Base-by-base conservation (phyloP, 768 basidiomycete genomes). In the Russula compacta region DNA sequence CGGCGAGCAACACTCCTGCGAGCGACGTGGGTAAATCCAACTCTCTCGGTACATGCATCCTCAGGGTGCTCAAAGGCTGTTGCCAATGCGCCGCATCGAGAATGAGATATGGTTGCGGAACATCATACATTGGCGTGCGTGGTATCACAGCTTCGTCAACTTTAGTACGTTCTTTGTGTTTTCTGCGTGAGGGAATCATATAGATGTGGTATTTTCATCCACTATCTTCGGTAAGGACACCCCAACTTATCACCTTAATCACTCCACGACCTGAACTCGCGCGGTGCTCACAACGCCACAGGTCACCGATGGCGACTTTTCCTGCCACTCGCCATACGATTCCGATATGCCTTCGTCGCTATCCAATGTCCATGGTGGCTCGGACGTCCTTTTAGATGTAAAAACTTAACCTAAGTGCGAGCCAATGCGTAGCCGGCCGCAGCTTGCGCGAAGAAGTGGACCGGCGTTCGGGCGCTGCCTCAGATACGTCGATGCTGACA, bases 11-110 rank as follows among this genome's bases (percentile, higher is more conserved):
- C 4, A 68, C 70, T 36, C 79, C 87, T 64, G 81, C 84, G 14
- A 82, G 87, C 43, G 80, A 82, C 69, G 86, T 87, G 1, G 89
- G 90, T 7, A 78, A 86, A 6, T 92, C 89, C 73, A 86, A 86
- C 12, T 74, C 89, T 51, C 85, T 87, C 24, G 24, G 24, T 29
- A 29, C 24, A 29, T 3, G 24, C 52, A 70, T 91, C 46, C 89
- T 83, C 66, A 89, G 91, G 15, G 85, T 85, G 76, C 79, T 89
- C 39, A 78, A 81, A 53, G 79, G 83, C 36, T 77, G 92, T 15
- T 81, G 87, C 3, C 24, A 29, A 3, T 29, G 24, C 24, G 3
- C 24, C 24, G 24, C 24, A 29, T 2, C 24, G 24, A 29, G 24
- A 29, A 29, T 29, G 24, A 29, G 24, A 29, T 29, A 43, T 77